Conservation (phyloP, 768 basidiomycete genomes). For the Fomitopsis serialis region DNA sequence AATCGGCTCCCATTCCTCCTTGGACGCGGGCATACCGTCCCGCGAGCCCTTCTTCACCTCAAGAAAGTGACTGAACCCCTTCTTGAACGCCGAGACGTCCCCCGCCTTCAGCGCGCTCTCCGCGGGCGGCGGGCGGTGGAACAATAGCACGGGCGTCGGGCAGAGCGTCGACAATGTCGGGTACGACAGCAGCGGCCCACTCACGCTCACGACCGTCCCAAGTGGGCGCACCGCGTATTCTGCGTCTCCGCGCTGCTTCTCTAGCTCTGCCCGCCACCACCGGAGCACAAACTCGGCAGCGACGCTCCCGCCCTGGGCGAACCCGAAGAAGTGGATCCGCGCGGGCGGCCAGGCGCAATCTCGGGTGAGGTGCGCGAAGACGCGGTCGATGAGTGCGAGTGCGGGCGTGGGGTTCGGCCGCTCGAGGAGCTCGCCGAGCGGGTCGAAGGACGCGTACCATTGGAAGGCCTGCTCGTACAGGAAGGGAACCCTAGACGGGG, state of each 20-base stretch:
- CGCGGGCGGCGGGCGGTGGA: slow-evolving; percentile 46
- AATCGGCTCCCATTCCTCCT: slow-evolving; percentile 75
- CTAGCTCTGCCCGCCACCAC: slow-evolving; percentile 34
- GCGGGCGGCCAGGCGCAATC: slow-evolving; percentile 62
- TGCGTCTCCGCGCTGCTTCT: slow-evolving; percentile 4
- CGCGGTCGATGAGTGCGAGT: slow-evolving; percentile 46
- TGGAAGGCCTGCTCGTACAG: slow-evolving; percentile 77
- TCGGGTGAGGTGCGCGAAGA: slow-evolving; percentile 50
- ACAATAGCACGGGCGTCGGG: slow-evolving; percentile 58
- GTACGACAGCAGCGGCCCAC: slow-evolving; percentile 73
- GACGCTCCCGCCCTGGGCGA: slow-evolving; percentile 80
- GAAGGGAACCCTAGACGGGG: slow-evolving; percentile 59
- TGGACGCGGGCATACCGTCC: slow-evolving; percentile 70
- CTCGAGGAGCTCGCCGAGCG: slow-evolving; percentile 64
- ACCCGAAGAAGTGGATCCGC: slow-evolving; percentile 82
- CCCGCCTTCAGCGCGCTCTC: slow-evolving; percentile 38
- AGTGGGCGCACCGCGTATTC: slow-evolving; percentile 26
- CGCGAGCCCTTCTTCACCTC: slow-evolving; percentile 43
- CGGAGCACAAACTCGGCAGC: slow-evolving; percentile 61
- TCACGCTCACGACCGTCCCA: slow-evolving; percentile 64
- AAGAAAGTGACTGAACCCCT: slow-evolving; percentile 46
- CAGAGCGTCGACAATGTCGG: slow-evolving; percentile 52
- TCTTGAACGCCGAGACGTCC: slow-evolving; percentile 49
- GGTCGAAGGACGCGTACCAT: slow-evolving; percentile 83
- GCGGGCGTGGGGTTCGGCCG: slow-evolving; percentile 71